Evolutionary conservation across 1,284 basidiomycete species (phyloP), one percentile per base, ranked within the genome.

Genomic region (Inonotus hispidus): DNA sequence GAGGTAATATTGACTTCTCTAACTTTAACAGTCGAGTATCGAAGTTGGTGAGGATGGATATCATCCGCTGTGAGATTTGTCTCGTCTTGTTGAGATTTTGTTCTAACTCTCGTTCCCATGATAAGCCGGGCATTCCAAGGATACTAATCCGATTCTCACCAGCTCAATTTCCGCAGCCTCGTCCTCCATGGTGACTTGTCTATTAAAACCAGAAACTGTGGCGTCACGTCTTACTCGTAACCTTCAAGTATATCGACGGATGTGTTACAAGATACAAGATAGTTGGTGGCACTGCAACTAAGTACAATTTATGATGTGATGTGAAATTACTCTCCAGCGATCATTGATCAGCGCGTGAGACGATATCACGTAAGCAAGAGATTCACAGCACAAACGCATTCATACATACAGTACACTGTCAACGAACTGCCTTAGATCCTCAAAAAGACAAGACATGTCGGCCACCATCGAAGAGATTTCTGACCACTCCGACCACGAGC

Each of bases 401-500:
- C 1, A 14, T 21, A 23, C 19, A 21, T 21, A 32, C 32, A 3
- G 8, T 32, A 10, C 19, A 21, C n/a, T n/a, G 41, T 19, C 41
- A 14, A 16, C 41, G 41, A 13, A 2, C n/a, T n/a, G 41, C 16
- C 16, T 16, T n/a, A 35, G 14, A 32, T 52, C 25, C 3, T 10
- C 7, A 39, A 27, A 55, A 27, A 56, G 11, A 43, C n/a, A 14
- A 50, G 67, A 87, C 85, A 89, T 89, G 88, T 85, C 85, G 65
- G 87, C 90, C 64, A 84, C 83, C 68, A 89, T 93, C 71, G 91
- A 94, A 77, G 92, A 94, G 80, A 76, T 93, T 67, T 88, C 87
- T 63, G 88, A 90, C 77, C 86, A 90, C 76, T 87, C 85, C 65
- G 83, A 75, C 68, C 74, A 76, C 69, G 73, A 84, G 71, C 82